phyloP scores from a whole-genome alignment of 495 filamentous ascomycete species.

The Penicillium steckii region DNA sequence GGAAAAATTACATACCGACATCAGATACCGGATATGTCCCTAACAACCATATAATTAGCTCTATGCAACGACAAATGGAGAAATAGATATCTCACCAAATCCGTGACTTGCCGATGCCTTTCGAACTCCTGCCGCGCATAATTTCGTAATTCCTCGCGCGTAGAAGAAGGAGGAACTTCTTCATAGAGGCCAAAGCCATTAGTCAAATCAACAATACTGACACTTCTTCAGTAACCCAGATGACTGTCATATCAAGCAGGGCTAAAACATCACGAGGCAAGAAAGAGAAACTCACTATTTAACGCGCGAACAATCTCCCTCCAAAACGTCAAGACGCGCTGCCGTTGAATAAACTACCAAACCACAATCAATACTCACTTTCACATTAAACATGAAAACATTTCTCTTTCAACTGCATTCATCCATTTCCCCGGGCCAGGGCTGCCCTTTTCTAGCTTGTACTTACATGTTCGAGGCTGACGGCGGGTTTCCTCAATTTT shows the following conservation, averaged over 20 bases:
- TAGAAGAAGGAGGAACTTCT: slow-evolving; percentile 45
- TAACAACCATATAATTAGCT: slow-evolving; percentile 22
- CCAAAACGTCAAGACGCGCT: slow-evolving; percentile 39
- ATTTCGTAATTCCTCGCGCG: slow-evolving; percentile 62
- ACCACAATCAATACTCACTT: slow-evolving; percentile 4
- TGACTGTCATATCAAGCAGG: too few species aligned
- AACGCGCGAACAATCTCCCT: slow-evolving; percentile 39
- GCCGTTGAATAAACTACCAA: slow-evolving; percentile 42
- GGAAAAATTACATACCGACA: slow-evolving; percentile 40
- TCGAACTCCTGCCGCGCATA: slow-evolving; percentile 80
- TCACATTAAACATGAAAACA: neutral
- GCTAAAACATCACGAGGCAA: too few species aligned
- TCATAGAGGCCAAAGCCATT: too few species aligned
- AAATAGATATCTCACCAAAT: slow-evolving; percentile 53
- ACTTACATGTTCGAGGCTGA: slow-evolving; percentile 44
- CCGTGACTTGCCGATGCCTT: slow-evolving; percentile 65
- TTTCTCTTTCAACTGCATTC: neutral
- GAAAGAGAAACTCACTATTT: slow-evolving; percentile 28
- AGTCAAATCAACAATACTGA: neutral
- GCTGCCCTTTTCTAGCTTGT: neutral
- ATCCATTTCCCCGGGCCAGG: neutral
- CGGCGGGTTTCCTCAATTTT: slow-evolving; percentile 37
- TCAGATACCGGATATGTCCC: slow-evolving; percentile 59
- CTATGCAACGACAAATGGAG: neutral
- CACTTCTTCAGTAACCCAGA: neutral